These are phyloP conservation scores for Mucor mucedo DNA, from an alignment of 371 early-diverging fungal species.

Conservation along the genomic window DNA sequence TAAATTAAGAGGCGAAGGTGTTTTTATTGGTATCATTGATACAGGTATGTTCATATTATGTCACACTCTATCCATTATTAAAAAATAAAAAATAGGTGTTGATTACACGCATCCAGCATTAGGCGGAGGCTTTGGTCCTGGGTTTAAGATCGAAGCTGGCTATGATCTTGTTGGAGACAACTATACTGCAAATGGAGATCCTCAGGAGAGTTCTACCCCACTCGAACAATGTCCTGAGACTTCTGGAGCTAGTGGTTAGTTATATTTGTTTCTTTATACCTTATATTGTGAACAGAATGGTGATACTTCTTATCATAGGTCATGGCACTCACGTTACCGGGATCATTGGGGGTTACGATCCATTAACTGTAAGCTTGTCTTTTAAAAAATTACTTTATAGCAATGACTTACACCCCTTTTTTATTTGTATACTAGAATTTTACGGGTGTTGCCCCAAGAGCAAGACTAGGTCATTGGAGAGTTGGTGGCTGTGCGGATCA, in stretches of 20 bases:
- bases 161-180: slow-evolving; percentile 66
- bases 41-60: slow-evolving; percentile 24
- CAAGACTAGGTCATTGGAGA: too few species aligned
- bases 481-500: slow-evolving; percentile 29
- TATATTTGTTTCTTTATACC: neutral
- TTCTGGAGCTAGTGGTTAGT: slow-evolving; percentile 7
- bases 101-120: slow-evolving; percentile 74
- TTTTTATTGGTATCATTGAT: slow-evolving; percentile 44
- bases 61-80: too few species aligned
- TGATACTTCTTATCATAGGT: slow-evolving; percentile 21
- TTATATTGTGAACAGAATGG: neutral
- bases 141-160: slow-evolving; percentile 64
- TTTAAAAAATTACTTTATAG: neutral
- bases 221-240: slow-evolving; percentile 18
- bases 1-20: slow-evolving; percentile 8
- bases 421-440: neutral
- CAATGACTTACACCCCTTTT: too few species aligned
- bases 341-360: slow-evolving; percentile 65
- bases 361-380: slow-evolving; percentile 29
- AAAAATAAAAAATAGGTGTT: slow-evolving; percentile 28
- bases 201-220: slow-evolving; percentile 29
- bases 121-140: slow-evolving; percentile 70
- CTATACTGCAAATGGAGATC: slow-evolving; percentile 26
- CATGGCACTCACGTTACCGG: slow-evolving; percentile 74
- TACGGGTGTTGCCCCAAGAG: too few species aligned